These are phyloP conservation scores for Trifolium pratense DNA, from an alignment of 306 rosid genomes.

Conservation along the genomic window DNA sequence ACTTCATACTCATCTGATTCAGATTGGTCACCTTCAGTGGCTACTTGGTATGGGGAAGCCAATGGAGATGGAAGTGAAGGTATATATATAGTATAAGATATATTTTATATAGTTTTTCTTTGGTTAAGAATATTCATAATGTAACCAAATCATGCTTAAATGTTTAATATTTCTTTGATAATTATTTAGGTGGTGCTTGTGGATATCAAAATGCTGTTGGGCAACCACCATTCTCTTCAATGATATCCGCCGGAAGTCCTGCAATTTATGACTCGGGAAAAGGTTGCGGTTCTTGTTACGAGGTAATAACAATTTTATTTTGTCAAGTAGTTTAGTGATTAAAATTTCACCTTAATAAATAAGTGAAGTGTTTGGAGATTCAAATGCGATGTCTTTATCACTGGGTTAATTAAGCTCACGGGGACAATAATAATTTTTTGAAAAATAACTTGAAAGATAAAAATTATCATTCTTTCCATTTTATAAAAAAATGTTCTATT, in stretches of 20 bases:
- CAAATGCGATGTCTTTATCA: too few relatives aligned
- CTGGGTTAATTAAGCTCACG: too few relatives aligned
- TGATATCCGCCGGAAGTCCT: slow-evolving; percentile 73
- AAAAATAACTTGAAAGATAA: too few relatives aligned
- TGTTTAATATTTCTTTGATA: not conserved
- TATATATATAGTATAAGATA: not conserved
- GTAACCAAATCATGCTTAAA: not conserved
- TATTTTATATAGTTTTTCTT: not conserved
- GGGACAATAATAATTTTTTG: too few relatives aligned
- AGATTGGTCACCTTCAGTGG: slow-evolving; percentile 54
- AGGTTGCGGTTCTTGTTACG: slow-evolving; percentile 86
- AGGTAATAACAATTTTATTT: not conserved
- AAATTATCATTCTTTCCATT: too few relatives aligned
- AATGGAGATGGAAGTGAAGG: slow-evolving; percentile 73
- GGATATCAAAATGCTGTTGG: slow-evolving; percentile 67
- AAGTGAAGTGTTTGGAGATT: too few relatives aligned
- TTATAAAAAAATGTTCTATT: too few relatives aligned
- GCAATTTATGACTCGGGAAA: slow-evolving; percentile 59
- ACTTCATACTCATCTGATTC: slow-evolving; percentile 42
- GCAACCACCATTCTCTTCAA: slow-evolving; percentile 62
- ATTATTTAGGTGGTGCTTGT: slow-evolving; percentile 73
- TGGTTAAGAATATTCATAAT: not conserved
- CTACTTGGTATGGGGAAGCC: slow-evolving; percentile 76
- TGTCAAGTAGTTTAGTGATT: too few relatives aligned
- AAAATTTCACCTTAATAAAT: too few relatives aligned